Conservation (phyloP, 768 basidiomycete genomes). For the Tulasnella sp. region DNA sequence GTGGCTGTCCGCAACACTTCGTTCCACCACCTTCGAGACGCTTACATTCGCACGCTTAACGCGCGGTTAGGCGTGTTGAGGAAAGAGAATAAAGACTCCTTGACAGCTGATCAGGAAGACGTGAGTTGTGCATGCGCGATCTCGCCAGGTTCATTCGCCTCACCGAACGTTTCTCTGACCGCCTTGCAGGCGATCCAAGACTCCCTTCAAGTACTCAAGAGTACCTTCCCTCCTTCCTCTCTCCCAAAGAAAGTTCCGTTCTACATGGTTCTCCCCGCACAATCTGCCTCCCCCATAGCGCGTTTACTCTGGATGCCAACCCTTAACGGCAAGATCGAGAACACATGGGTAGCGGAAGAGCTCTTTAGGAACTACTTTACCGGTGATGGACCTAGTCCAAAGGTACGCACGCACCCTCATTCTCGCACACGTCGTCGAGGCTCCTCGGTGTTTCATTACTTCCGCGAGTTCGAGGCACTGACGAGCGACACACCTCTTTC, state of each 20-base stretch:
- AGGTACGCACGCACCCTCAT: neutral
- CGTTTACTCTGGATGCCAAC: constrained; percentile 14
- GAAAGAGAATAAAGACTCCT: neutral
- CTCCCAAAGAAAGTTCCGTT: constrained; percentile 16
- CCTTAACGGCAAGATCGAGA: constrained; percentile 10
- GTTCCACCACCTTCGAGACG: constrained; percentile 26
- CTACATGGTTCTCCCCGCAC: constrained; percentile 17
- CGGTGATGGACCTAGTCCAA: constrained; percentile 23
- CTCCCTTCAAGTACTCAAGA: constrained; percentile 18
- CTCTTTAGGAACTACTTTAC: constrained; percentile 20
- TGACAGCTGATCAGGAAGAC: constrained; percentile 10
- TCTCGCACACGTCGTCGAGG: neutral
- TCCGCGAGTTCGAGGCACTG: neutral
- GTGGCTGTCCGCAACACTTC: constrained; percentile 24
- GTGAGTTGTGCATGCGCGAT: neutral
- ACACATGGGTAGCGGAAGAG: constrained; percentile 24
- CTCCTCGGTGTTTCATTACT: neutral
- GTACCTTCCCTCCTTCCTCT: neutral
- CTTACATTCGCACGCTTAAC: constrained; percentile 18
- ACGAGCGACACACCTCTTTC: neutral
- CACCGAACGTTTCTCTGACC: neutral
- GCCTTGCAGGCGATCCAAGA: constrained; percentile 4
- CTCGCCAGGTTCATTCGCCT: neutral
- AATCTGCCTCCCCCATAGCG: neutral
- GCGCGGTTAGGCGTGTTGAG: neutral